Percentiles rank a stretch among this genome's conserved stretches.
phyloP scores from a whole-genome alignment of 2,329 filamentous ascomycete genomes.

The Tolypocladium nubicola region DNA sequence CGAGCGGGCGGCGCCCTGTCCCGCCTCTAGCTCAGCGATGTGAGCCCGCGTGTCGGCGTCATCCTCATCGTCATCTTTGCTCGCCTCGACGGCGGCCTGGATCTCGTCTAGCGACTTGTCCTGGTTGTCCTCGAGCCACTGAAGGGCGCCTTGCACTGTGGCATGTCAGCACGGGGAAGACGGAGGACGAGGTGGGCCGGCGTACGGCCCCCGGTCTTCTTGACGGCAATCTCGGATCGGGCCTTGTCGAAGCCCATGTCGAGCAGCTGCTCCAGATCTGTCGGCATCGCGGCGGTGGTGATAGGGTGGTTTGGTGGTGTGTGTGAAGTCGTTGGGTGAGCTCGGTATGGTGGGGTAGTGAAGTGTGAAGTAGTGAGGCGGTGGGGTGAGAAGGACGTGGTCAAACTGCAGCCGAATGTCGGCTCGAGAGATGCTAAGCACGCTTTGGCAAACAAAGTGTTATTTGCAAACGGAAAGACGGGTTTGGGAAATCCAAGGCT shows the following conservation, averaged over 20 bases:
- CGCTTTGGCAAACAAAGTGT: neutral
- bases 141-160: constrained; percentile 74
- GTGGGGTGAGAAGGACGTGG: neutral
- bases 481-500: neutral
- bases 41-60: constrained; percentile 42
- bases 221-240: constrained; percentile 72
- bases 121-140: constrained; percentile 90
- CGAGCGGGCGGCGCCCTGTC: constrained; percentile 54
- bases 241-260: constrained; percentile 77
- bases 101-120: constrained; percentile 81
- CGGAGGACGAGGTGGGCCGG: constrained; percentile 6
- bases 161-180: constrained; percentile 1
- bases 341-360: constrained; percentile 10
- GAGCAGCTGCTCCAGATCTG: constrained; percentile 50
- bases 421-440: neutral
- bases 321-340: neutral
- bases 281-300: constrained; percentile 38
- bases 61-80: constrained; percentile 30
- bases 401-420: no score
- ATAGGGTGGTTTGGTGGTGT: neutral
- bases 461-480: neutral
- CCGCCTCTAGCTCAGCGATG: constrained; percentile 53
- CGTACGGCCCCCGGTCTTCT: constrained; percentile 71
- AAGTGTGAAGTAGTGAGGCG: neutral
- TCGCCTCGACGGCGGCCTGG: constrained; percentile 32